A percentile compares a stretch with the other conserved stretches of the same genome.
Conservation (phyloP, 371 early-diverging fungal species). For the Circinella umbellata region DNA sequence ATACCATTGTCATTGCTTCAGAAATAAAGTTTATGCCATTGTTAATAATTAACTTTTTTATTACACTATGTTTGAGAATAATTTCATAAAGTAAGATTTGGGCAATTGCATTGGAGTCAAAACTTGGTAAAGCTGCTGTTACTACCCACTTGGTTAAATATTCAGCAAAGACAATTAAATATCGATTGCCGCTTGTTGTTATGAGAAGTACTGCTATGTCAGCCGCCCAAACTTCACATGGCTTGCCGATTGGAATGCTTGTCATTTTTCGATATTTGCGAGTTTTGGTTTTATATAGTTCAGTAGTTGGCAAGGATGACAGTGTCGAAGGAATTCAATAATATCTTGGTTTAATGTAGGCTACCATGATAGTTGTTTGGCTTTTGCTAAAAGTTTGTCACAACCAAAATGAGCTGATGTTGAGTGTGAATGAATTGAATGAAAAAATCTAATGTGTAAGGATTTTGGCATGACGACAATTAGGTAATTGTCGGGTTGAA, state of each 20-base stretch:
- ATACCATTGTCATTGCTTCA: conserved; percentile 18
- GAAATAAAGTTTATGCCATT: conserved; percentile 21
- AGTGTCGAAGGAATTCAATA: neutral
- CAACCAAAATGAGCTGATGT: conserved; percentile 20
- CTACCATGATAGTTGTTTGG: conserved; percentile 16
- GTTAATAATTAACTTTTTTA: conserved; percentile 16
- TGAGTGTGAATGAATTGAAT: neutral
- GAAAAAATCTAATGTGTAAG: neutral
- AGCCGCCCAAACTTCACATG: conserved; percentile 26
- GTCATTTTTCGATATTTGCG: conserved; percentile 12
- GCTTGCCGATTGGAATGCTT: neutral
- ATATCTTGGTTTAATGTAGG: conserved; percentile 5
- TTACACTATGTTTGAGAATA: neutral
- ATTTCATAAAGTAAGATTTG: neutral
- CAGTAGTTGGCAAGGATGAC: neutral
- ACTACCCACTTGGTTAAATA: conserved; percentile 26
- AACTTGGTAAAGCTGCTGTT: conserved; percentile 17
- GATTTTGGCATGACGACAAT: neutral
- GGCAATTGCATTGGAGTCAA: neutral
- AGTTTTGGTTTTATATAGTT: conserved; percentile 16
- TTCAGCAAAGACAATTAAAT: conserved; percentile 23
- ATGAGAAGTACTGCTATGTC: conserved; percentile 25
- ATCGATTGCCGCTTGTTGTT: conserved; percentile 23
- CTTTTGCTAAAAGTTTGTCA: conserved; percentile 16
- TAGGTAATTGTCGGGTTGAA: neutral